Evolutionary conservation across 225 moss, liverwort and hornwort genomes (phyloP).

Genomic region (Marchantia polymorpha): DNA sequence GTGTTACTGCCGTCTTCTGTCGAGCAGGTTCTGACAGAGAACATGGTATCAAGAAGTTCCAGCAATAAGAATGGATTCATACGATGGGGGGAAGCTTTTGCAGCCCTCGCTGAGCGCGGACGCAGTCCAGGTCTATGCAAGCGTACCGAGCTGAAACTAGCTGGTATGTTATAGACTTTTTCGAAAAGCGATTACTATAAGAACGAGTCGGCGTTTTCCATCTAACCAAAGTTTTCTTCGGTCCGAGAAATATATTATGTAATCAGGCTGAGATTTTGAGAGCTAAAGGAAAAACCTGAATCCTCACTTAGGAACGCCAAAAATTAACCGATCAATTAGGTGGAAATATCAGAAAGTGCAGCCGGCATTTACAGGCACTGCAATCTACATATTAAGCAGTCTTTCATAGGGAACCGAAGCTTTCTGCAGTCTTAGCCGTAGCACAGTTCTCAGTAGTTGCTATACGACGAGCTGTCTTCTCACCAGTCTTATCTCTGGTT

Average conservation of each 20-base stretch:
- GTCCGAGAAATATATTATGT: no score
- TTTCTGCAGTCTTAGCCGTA: background rate
- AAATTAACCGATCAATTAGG: no score
- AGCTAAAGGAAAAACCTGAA: no score
- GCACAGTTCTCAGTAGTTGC: background rate
- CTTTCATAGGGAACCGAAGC: no score
- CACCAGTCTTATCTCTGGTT: background rate
- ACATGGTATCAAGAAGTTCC: conserved; percentile 13
- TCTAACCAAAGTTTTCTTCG: no score
- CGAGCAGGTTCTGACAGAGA: conserved; percentile 18
- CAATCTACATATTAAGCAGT: no score
- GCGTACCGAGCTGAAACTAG: conserved; percentile 23
- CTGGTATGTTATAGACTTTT: conserved; percentile 10
- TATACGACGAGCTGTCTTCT: background rate
- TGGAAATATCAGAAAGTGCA: no score
- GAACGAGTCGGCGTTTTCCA: no score
- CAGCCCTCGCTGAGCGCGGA: conserved; percentile 14
- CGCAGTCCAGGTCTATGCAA: conserved; percentile 17
- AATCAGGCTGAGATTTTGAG: no score
- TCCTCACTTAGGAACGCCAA: no score
- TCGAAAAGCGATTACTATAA: no score
- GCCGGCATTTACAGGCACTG: no score
- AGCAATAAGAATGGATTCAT: conserved; percentile 21
- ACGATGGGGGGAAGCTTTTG: conserved; percentile 25
- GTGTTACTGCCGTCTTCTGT: conserved; percentile 16